phyloP scores from a whole-genome alignment of 2,329 filamentous ascomycete genomes.

The Ceratocystis ficicola region DNA sequence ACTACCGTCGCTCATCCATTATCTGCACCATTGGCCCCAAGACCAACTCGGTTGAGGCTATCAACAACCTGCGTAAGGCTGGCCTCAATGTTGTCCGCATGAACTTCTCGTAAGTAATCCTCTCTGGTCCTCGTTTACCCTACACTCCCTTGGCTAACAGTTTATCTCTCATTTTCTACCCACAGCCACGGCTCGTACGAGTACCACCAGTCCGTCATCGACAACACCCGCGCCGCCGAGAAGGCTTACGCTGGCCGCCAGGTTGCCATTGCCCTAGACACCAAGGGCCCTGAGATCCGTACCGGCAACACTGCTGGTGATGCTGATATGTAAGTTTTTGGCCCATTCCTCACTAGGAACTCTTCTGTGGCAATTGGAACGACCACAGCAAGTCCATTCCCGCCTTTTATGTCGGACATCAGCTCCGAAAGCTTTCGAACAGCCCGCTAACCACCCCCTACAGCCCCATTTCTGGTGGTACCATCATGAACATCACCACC shows the following conservation, averaged over 20 bases:
- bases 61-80: slow-evolving; percentile 79
- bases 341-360: too few relatives aligned
- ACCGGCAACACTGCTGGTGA: slow-evolving; percentile 64
- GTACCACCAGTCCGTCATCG: slow-evolving; percentile 97
- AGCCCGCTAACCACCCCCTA: not conserved
- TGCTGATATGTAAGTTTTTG: slow-evolving; percentile 50
- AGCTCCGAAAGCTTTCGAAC: not conserved
- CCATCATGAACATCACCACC: slow-evolving; percentile 89
- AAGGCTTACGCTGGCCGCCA: slow-evolving; percentile 65
- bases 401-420: not conserved
- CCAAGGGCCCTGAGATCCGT: slow-evolving; percentile 51
- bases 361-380: not conserved
- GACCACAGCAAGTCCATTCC: not conserved
- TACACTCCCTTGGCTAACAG: not conserved
- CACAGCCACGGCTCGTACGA: slow-evolving; percentile 56
- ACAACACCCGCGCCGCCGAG: slow-evolving; percentile 85
- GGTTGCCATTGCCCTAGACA: slow-evolving; percentile 84
- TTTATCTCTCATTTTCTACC: too few relatives aligned
- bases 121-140: too few relatives aligned
- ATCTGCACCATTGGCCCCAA: slow-evolving; percentile 99
- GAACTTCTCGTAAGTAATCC: slow-evolving; percentile 56
- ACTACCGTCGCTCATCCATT: slow-evolving; percentile 94
- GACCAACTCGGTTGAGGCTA: slow-evolving; percentile 95
- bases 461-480: slow-evolving; percentile 63
- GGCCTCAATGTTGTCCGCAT: slow-evolving; percentile 98